Conservation (phyloP, 83 land plant species). For the Thuja plicata region DNA sequence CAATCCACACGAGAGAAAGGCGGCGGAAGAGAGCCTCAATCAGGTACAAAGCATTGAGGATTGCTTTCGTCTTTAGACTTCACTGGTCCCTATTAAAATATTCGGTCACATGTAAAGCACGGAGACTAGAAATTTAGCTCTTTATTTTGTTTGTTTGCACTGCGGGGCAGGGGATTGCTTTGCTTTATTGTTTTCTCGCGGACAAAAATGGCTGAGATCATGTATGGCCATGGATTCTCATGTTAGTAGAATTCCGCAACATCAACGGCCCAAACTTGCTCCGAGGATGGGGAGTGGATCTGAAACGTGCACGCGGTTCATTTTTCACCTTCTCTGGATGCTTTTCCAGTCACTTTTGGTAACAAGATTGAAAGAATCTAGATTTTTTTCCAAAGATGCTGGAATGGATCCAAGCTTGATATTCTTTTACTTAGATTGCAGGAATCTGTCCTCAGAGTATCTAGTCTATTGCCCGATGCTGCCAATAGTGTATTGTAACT, state of each 20-base stretch:
- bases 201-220: background rate
- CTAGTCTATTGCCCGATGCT: background rate
- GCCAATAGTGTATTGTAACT: too few relatives aligned
- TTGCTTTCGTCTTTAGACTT: background rate
- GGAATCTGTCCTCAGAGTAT: background rate
- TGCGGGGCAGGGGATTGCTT: background rate
- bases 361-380: background rate
- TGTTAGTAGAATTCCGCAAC: background rate
- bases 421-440: background rate
- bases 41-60: constrained; percentile 43
- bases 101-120: background rate
- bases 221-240: background rate
- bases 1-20: constrained; percentile 68
- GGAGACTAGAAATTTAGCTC: background rate
- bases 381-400: background rate
- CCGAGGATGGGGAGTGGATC: background rate
- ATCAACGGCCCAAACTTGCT: background rate
- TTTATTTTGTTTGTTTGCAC: background rate
- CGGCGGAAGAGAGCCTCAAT: constrained; percentile 76
- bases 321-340: background rate
- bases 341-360: background rate
- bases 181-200: background rate
- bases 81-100: background rate
- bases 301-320: background rate
- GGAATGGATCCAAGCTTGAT: background rate